Conservation (phyloP, 345 rosid species). For the Rhodamnia argentea region DNA sequence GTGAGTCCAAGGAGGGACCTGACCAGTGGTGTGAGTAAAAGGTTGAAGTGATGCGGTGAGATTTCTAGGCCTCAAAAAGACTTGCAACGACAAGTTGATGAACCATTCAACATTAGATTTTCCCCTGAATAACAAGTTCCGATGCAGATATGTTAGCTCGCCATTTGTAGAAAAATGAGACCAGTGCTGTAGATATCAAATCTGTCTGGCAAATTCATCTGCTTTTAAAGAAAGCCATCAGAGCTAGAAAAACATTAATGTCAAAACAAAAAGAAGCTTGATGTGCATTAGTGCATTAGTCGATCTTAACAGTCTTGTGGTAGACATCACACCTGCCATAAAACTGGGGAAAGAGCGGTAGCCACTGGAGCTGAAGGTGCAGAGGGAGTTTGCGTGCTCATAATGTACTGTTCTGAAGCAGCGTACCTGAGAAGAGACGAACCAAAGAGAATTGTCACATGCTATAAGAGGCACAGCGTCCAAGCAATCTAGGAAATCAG, state of each 20-base stretch:
- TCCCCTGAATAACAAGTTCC: not conserved
- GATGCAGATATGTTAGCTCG: slow-evolving; percentile 12
- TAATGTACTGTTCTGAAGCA: slow-evolving; percentile 97
- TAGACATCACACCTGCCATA: slow-evolving; percentile 69
- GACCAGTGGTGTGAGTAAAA: not conserved
- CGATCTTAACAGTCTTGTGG: not conserved
- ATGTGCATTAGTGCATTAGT: not conserved
- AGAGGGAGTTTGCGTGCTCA: slow-evolving; percentile 99
- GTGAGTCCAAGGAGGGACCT: not conserved
- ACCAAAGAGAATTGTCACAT: not conserved
- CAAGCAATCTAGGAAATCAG: not conserved
- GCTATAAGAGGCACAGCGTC: not conserved
- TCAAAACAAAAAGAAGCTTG: not conserved
- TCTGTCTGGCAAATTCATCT: slow-evolving; percentile 95
- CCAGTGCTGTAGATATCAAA: slow-evolving; percentile 92
- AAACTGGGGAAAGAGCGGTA: slow-evolving; percentile 86
- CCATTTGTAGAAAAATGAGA: slow-evolving; percentile 91
- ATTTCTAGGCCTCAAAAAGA: not conserved
- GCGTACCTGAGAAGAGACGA: slow-evolving; percentile 44
- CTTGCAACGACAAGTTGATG: not conserved
- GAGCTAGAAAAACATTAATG: slow-evolving; percentile 1
- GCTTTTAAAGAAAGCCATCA: slow-evolving; percentile 18
- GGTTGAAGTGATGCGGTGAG: not conserved
- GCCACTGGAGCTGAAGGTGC: slow-evolving; percentile 99
- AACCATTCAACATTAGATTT: not conserved